Evolutionary conservation across 1,139 yeast species (phyloP), one percentile per base, ranked within the genome.

Genomic region (Hansenula lynferdii): DNA sequence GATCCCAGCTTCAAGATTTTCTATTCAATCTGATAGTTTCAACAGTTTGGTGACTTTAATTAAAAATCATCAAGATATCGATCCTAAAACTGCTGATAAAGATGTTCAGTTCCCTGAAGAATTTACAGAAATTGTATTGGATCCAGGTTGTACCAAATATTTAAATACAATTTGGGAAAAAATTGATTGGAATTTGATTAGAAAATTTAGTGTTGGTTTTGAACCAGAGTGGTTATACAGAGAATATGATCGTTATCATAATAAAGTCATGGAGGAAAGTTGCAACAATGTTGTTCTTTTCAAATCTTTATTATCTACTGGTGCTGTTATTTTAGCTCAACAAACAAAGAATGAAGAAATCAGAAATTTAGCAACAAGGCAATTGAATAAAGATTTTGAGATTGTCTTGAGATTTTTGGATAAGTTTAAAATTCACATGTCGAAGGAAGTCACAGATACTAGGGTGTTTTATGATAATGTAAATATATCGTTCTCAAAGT

Each of bases 351-450:
- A 41, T 21, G 26, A 35, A 14, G 36, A 43, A n/a, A 48, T 42
- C 4, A 42, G 19, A 22, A 34, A 41, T 4, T n/a, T 35, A 4
- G 50, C 53, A 0, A 35, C 33, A 17, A 35, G 27, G 8, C 39
- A 38, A 9, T 9, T 48, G 24, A 41, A 45, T 15, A 45, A 48
- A 36, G 54, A 51, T 32, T 49, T 47, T 34, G 55, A 51, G 31
- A 44, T 51, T 15, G 42, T 45, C 2, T 30, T 51, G 29, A 46
- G 56, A 40, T 53, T 47, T 24, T 33, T 53, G 30, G 50, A 53
- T 37, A 50, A 48, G 36, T 50, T 51, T 26, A 40, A 47, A 35
- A 41, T 50, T 31, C 26, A 34, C 6, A 45, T 40, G 36, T 31
- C 39, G 1, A 32, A 20, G 12, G 39, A 44, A 16, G n/a, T 41